Base-by-base conservation (phyloP, 768 basidiomycete species). In the Pulveroboletus sp. region DNA sequence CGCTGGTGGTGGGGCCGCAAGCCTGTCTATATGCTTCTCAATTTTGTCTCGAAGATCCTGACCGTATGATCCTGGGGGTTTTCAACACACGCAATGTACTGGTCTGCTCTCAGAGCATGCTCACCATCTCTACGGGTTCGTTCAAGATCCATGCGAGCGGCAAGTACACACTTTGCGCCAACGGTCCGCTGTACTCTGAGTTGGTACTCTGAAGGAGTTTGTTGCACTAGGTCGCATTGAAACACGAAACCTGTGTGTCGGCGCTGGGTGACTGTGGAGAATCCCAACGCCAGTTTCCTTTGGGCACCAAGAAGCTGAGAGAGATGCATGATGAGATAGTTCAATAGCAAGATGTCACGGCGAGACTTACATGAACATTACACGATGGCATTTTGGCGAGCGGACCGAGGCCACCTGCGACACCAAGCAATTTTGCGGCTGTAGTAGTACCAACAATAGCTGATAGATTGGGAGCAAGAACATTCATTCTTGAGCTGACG, bases 401-500 rank as follows among this genome's bases (percentile, higher is more conserved):
- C 0, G 89, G 91, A 36, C 77, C 79, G 22, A 99, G 78, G 49
- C 96, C 96, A 49, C 96, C 96, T 34, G 96, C 93, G 45, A 98
- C 91, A 65, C 96, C 96, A 34, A 99, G 83, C 45, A 99, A 73
- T 76, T 99, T 99, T 40, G 96, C 96, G 47, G 96, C 96, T 77
- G 93, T 95, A 61, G 89, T 93, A 50, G 96, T 96, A 70, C 96
- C 95, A 73, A 98, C 91, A 72, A 99, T 96, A 70, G 90, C 87
- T 63, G 93, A 95, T 66, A 99, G 82, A 71, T 99, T 99, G 63
- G 96, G 96, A 59, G 96, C 95, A 64, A 99, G 86, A 49, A 93
- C 82, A 73, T 92, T 91, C 92, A 99, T 98, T 74, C 96, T 82
- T 61, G 92, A 95, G 77, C 94, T 95, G 69, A 99, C 96, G 80